Conservation (phyloP, 2,329 filamentous ascomycete species). For the Simplicillium sp. region DNA sequence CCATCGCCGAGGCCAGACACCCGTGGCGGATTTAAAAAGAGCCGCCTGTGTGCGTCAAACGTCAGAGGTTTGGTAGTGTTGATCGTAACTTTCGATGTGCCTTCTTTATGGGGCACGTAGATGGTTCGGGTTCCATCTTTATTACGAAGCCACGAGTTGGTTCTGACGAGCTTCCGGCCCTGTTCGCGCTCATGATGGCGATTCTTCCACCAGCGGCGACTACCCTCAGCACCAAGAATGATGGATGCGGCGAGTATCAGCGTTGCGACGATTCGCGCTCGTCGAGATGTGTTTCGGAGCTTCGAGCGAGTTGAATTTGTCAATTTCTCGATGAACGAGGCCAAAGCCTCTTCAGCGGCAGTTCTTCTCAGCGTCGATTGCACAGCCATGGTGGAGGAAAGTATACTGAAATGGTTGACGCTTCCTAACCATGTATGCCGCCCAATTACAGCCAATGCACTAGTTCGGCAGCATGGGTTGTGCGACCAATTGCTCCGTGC, state of each 20-base stretch:
- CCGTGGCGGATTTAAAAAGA: slow-evolving; percentile 86
- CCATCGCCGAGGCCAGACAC: slow-evolving; percentile 69
- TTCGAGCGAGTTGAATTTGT: slow-evolving; percentile 39
- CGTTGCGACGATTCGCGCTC: slow-evolving; percentile 65
- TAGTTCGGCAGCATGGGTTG: no score
- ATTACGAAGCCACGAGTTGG: slow-evolving; percentile 85
- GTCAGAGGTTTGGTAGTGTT: slow-evolving; percentile 83
- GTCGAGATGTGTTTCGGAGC: slow-evolving; percentile 56
- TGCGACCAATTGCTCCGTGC: no score
- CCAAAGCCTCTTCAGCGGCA: slow-evolving; percentile 57
- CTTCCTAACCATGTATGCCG: not conserved
- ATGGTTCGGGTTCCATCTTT: slow-evolving; percentile 94
- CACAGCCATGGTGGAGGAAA: slow-evolving; percentile 55
- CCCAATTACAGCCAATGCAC: no score
- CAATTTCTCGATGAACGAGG: slow-evolving; percentile 54
- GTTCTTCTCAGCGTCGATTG: slow-evolving; percentile 73
- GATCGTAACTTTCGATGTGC: slow-evolving; percentile 85
- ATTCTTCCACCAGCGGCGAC: slow-evolving; percentile 66
- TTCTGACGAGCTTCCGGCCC: slow-evolving; percentile 70
- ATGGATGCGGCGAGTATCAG: slow-evolving; percentile 70
- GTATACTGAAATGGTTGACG: not conserved
- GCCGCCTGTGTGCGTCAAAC: slow-evolving; percentile 87
- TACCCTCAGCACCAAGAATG: slow-evolving; percentile 68
- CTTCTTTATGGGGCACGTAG: slow-evolving; percentile 84
- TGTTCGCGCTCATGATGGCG: slow-evolving; percentile 71